Evolutionary conservation across 345 rosid genomes (phyloP), one percentile per base, ranked within the genome.

Genomic region (Euphorbia peplus): DNA sequence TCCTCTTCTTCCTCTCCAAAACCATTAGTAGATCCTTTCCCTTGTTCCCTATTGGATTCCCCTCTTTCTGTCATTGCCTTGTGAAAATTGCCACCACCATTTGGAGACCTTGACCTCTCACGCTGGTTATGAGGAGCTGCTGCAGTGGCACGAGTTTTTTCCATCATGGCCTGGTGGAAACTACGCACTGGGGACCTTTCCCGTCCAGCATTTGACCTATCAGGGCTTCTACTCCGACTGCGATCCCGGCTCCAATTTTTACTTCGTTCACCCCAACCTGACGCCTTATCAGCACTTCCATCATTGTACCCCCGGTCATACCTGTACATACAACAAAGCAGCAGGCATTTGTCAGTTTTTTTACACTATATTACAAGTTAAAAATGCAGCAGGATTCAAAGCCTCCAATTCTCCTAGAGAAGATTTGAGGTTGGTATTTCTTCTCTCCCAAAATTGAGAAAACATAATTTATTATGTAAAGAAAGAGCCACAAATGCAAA

Each of bases 141-240:
- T 4, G 68, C 50, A 21, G 82, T 68, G 28, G 63, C 69, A 19
- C 71, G 74, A 42, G 67, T 72, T 42, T 77, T 79, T 66, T 75
- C 88, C 85, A 81, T 83, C 90, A 90, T 88, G 21, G 75, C 24
- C 83, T 81, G 90, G 65, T 92, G 98, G 79, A 88, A 90, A 76
- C 93, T 85, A 44, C 80, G 84, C 5, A 73, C 76, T 32, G 91
- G 86, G 30, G 90, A 84, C 35, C 68, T 67, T 26, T 50, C 78
- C 41, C 75, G 81, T 21, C 72, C 70, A 8, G 9, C 11, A 6
- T 78, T 70, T 30, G 80, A 75, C 69, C 85, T 81, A 56, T 83
- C 89, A 0, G 95, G 91, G 76, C 97, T 90, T 19, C 85, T 75
- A 71, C 83, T 77, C 8, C 75, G 74, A 5, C 84, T 84, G 29